These are phyloP conservation scores for Spergularia bocconei DNA, from an alignment of 148 eudicot species.

Conservation along the genomic window DNA sequence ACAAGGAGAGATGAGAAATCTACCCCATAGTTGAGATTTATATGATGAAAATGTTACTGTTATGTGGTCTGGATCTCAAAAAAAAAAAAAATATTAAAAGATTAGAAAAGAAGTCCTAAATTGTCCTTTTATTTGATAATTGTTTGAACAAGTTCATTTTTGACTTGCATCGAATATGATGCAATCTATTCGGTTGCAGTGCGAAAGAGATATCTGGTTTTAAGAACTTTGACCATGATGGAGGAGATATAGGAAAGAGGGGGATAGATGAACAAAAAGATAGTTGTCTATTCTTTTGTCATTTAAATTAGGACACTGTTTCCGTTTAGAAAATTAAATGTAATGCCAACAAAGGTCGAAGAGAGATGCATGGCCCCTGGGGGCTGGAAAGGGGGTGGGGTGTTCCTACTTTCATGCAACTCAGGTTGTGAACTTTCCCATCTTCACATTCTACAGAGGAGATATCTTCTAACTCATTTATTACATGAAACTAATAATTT, in stretches of 20 bases:
- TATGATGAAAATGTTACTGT: no score
- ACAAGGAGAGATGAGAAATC: not conserved
- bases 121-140: no score
- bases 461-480: not conserved
- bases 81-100: no score
- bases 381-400: not conserved
- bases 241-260: not conserved
- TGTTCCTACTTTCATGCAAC: not conserved
- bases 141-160: no score
- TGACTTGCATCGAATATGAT: no score
- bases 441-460: not conserved
- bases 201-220: no score
- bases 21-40: no score
- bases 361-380: not conserved
- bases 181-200: no score
- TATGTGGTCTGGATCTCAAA: no score
- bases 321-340: not conserved
- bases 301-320: not conserved
- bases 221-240: not conserved
- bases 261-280: not conserved
- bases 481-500: not conserved
- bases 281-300: not conserved
- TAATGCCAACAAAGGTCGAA: not conserved
- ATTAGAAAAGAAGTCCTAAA: no score
- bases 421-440: not conserved